Evolutionary conservation across 108 stramenopile genomes (phyloP), one percentile per base, ranked within the genome.

Genomic region (Skeletonema costatum): DNA sequence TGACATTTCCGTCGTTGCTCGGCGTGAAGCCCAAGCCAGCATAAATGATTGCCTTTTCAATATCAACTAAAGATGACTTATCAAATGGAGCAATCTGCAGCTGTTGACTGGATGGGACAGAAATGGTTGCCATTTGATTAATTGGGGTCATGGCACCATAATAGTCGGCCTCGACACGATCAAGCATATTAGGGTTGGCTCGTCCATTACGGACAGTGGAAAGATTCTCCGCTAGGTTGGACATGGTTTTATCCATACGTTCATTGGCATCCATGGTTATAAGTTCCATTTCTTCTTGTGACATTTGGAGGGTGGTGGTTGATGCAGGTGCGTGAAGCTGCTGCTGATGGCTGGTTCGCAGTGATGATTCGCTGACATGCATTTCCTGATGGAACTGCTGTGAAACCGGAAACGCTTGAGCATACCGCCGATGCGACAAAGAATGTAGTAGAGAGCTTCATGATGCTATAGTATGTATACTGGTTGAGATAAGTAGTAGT

Each of bases 11-110:
- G 81, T 97, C 96, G 72, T 96, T 97, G 71, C 81, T 87, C 2
- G 98, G 97, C 0, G 93, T 95, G 31, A 98, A 77, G 2, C 98
- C 98, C 5, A 98, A 48, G 29, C 89, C 94, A 0, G 93, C 66
- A 62, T 98, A 97, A n/a, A 93, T 85, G 60, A 98, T 97, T 13
- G 96, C 96, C 70, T 85, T 82, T 69, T 97, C 97, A 74, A 98
- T 90, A 59, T 87, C 87, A 36, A 51, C 82, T 36, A 95, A 38
- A 6, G 75, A 64, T 0, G 85, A 75, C 73, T 97, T 97, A 74
- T 98, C 98, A 71, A 90, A 98, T 0, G 97, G 93, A 17, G 88
- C 71, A 32, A 98, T 84, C 17, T 88, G 70, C 41, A 97, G 78
- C 81, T 97, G 96, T 60, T 97, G 94, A 19, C 95, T 91, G 12